These are phyloP conservation scores for Podila epigama DNA, from an alignment of 192 early-diverging fungal species.

Conservation along the genomic window DNA sequence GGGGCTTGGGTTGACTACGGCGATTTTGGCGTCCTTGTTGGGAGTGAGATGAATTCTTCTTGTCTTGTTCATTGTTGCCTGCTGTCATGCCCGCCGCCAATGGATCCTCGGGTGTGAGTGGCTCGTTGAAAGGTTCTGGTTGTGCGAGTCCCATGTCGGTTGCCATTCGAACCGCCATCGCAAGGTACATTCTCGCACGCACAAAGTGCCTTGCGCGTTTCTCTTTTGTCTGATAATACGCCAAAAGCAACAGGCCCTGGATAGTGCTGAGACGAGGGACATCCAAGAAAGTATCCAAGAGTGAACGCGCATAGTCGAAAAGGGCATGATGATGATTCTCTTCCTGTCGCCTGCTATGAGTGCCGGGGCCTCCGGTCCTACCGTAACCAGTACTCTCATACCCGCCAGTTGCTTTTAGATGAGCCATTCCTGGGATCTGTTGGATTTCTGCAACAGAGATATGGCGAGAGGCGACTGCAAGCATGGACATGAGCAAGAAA, in stretches of 20 bases:
- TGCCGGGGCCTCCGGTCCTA: not conserved
- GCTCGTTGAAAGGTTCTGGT: not conserved
- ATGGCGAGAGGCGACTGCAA: slow-evolving; percentile 50
- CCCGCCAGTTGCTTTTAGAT: not conserved
- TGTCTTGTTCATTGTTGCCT: slow-evolving; percentile 1
- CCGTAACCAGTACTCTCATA: too few species aligned
- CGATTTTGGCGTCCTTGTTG: not conserved
- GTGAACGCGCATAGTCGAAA: slow-evolving; percentile 21
- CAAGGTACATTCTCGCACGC: slow-evolving; percentile 52
- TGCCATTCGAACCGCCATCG: slow-evolving; percentile 68
- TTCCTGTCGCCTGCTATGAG: not conserved
- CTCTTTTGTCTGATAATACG: slow-evolving; percentile 57
- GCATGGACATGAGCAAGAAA: slow-evolving; percentile 59
- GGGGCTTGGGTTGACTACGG: not conserved
- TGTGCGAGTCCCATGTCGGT: slow-evolving; percentile 67
- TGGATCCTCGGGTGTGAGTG: not conserved
- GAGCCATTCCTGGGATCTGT: not conserved
- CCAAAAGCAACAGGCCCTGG: slow-evolving; percentile 58
- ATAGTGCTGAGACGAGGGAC: slow-evolving; percentile 59
- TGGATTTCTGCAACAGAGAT: slow-evolving; percentile 6
- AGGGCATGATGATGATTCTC: slow-evolving; percentile 16
- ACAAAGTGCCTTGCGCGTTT: slow-evolving; percentile 50
- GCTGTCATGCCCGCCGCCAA: not conserved
- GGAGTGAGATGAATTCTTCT: not conserved
- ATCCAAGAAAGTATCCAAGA: slow-evolving; percentile 57